Conservation (phyloP, 108 stramenopile genomes). For the Skeletonema grethae region DNA sequence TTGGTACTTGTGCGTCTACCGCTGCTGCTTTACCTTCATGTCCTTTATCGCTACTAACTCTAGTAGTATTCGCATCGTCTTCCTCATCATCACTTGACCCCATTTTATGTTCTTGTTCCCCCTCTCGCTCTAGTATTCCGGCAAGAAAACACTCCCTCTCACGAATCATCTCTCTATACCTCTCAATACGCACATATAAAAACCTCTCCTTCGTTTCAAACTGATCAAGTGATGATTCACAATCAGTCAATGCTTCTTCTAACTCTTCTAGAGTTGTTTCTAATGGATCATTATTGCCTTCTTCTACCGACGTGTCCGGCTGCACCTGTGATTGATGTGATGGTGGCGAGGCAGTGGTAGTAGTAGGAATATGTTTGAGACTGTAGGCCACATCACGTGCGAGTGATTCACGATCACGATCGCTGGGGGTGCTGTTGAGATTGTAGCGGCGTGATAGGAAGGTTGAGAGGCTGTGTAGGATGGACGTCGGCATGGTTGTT, state of each 20-base stretch:
- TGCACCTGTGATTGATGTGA: background rate
- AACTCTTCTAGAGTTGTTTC: background rate
- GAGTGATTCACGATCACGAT: constrained; percentile 4
- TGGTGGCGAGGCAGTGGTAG: background rate
- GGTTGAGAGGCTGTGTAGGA: background rate
- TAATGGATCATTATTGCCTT: background rate
- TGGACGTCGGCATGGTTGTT: background rate
- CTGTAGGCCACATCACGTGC: constrained; percentile 7
- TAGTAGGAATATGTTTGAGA: background rate
- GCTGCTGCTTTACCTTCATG: background rate
- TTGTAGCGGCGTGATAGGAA: background rate
- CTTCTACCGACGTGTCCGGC: background rate
- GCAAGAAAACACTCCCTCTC: background rate
- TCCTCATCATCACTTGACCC: background rate
- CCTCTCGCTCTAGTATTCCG: background rate
- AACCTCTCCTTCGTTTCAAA: constrained; percentile 12
- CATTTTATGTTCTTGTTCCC: background rate
- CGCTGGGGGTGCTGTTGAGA: background rate
- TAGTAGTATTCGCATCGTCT: background rate
- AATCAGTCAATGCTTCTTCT: background rate
- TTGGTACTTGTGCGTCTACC: background rate
- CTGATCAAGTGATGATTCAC: background rate
- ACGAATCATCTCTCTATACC: constrained; percentile 7
- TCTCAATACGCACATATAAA: background rate
- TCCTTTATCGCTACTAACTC: background rate